These are phyloP conservation scores for Phytophthora crassamura DNA, from an alignment of 352 stramenopile genomes.

Conservation along the genomic window DNA sequence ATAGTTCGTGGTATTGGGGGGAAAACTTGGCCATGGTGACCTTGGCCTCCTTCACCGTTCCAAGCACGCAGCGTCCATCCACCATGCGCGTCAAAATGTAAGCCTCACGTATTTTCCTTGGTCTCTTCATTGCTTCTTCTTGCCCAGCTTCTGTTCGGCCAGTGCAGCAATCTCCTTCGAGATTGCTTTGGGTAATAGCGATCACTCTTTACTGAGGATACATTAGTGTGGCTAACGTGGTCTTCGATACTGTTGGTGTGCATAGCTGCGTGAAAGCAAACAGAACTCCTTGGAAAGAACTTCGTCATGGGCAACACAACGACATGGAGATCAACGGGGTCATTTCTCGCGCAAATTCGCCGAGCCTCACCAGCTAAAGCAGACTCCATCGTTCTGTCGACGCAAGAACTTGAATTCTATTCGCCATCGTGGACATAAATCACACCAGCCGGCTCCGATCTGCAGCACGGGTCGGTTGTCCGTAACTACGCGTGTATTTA, in stretches of 20 bases:
- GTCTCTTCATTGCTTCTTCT: too few species aligned
- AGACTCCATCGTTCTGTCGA: constrained; percentile 21
- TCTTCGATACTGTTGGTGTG: neutral
- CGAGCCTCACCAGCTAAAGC: constrained; percentile 21
- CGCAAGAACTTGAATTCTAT: constrained; percentile 21
- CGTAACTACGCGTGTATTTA: constrained; percentile 28
- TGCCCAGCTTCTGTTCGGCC: too few species aligned
- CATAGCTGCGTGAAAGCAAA: constrained; percentile 24
- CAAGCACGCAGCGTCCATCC: constrained; percentile 27
- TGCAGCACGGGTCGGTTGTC: constrained; percentile 1
- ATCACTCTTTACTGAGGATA: too few species aligned
- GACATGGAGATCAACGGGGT: constrained; percentile 18
- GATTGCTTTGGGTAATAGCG: too few species aligned
- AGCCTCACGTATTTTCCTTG: too few species aligned
- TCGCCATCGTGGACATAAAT: constrained; percentile 22
- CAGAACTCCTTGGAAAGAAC: constrained; percentile 29
- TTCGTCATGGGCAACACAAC: constrained; percentile 27
- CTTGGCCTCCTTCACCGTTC: constrained; percentile 22
- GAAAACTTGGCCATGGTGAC: constrained; percentile 33
- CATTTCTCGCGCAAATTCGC: constrained; percentile 32
- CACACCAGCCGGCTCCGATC: constrained; percentile 5
- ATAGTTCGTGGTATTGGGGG: constrained; percentile 29
- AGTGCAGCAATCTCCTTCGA: too few species aligned
- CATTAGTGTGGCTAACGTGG: neutral
- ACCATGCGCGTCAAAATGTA: constrained; percentile 20